phyloP scores from a whole-genome alignment of 306 rosid genomes.

The Morella rubra region DNA sequence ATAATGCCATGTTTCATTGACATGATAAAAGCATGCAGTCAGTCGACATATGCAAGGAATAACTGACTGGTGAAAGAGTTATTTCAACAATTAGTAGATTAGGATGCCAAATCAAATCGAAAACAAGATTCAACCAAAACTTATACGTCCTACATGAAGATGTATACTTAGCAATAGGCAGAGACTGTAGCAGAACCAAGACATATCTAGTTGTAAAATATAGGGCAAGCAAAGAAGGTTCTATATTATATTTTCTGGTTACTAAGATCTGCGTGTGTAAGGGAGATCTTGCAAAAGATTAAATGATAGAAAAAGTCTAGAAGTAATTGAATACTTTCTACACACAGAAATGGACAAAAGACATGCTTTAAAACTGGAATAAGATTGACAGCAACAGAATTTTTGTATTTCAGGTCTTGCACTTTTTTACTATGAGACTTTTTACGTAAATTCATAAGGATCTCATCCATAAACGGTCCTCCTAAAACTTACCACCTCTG shows the following conservation, averaged over 20 bases:
- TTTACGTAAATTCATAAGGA: not conserved
- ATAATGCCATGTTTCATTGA: slow-evolving; percentile 9
- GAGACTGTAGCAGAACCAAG: not conserved
- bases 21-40: slow-evolving; percentile 11
- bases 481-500: not conserved
- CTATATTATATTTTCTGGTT: not conserved
- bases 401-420: too few relatives aligned
- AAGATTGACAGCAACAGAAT: too few relatives aligned
- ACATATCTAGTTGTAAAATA: not conserved
- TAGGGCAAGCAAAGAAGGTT: not conserved
- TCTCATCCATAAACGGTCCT: not conserved
- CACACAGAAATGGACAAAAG: too few relatives aligned
- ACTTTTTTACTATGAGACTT: not conserved
- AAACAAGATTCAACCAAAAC: slow-evolving; percentile 8
- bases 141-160: not conserved
- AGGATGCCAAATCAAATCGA: slow-evolving; percentile 4
- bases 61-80: slow-evolving; percentile 1
- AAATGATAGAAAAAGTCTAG: too few relatives aligned
- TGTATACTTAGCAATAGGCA: not conserved
- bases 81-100: slow-evolving; percentile 9
- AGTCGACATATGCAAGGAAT: not conserved
- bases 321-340: not conserved
- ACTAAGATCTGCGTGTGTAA: too few relatives aligned
- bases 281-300: too few relatives aligned
- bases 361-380: too few relatives aligned